Evolutionary conservation across 345 rosid genomes (phyloP), one percentile per base, ranked within the genome.

Genomic region (Gossypium arboreum): DNA sequence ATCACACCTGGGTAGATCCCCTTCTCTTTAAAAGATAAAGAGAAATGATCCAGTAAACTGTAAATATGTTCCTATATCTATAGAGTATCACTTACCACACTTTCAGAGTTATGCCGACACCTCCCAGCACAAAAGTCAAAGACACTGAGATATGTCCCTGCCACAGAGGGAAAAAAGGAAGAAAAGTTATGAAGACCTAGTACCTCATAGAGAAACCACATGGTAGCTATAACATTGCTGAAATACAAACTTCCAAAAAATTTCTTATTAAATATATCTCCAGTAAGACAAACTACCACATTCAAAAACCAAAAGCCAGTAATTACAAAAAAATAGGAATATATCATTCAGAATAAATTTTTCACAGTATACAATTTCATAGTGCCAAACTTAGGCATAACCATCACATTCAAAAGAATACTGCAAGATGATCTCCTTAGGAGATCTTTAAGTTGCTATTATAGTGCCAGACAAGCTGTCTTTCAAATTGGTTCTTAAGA

Each of bases 61-160:
- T 20, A 50, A 62, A n/a, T 48, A 18, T 16, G 50, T 47, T 59
- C 68, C 25, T n/a, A 71, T 41, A 73, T 54, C 54, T n/a, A 77
- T 52, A 62, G n/a, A 69, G 72, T 18, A 72, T 74, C 17, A 20
- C 85, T 79, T 85, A 94, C 99, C 91, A 95, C 98, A 67, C 99
- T 93, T 76, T 90, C 96, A 55, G 98, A 92, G 71, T 85, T 93
- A 79, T 95, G 99, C 15, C 98, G 94, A 73, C 99, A 95, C 79
- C 97, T 93, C 78, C 97, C 97, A 73, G 97, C 81, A 84, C 98
- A 95, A 80, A 86, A 95, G 77, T 93, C 94, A 83, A 95, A 95
- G n/a, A 91, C 90, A 73, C 83, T 88, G 39, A 55, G 72, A 81
- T 88, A 95, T 47, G 87, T 86, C 73, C 92, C 98, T 92, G 92